A percentile compares a stretch with the other conserved stretches of the same genome.
These are phyloP conservation scores for Tricladium varicosporioides DNA, from an alignment of 2,329 filamentous ascomycete genomes.

Conservation along the genomic window DNA sequence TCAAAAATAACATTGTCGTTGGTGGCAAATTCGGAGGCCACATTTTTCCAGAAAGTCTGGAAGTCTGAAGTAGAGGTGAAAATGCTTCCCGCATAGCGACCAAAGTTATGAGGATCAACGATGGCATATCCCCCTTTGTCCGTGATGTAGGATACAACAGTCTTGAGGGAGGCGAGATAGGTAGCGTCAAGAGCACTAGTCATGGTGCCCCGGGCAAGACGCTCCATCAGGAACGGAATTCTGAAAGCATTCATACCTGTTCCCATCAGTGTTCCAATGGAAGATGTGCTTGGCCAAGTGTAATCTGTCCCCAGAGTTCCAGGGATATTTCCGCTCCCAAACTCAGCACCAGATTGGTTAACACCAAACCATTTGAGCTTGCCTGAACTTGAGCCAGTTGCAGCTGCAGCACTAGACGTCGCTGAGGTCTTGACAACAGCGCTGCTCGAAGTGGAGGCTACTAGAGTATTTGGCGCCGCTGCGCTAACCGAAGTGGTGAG, in stretches of 20 bases:
- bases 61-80: conserved; percentile 38
- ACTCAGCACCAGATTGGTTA: conserved; percentile 58
- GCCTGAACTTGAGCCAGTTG: background rate
- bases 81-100: conserved; percentile 43
- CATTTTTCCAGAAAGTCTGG: conserved; percentile 40
- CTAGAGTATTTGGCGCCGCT: background rate
- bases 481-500: background rate
- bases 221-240: background rate
- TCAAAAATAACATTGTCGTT: conserved; percentile 40
- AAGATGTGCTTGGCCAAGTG: conserved; percentile 51
- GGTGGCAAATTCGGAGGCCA: conserved; percentile 36
- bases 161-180: background rate
- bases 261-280: background rate
- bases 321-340: conserved; percentile 53
- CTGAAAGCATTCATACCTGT: background rate
- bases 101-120: conserved; percentile 50
- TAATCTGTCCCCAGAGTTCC: conserved; percentile 56
- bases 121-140: conserved; percentile 44
- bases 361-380: conserved; percentile 12
- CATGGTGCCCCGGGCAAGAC: background rate
- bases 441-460: background rate
- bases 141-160: conserved; percentile 39
- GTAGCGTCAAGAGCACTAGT: background rate
- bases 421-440: background rate
- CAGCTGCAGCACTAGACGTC: background rate